phyloP scores from a whole-genome alignment of 805 yeast genomes.

The Zygotorulaspora sp. region DNA sequence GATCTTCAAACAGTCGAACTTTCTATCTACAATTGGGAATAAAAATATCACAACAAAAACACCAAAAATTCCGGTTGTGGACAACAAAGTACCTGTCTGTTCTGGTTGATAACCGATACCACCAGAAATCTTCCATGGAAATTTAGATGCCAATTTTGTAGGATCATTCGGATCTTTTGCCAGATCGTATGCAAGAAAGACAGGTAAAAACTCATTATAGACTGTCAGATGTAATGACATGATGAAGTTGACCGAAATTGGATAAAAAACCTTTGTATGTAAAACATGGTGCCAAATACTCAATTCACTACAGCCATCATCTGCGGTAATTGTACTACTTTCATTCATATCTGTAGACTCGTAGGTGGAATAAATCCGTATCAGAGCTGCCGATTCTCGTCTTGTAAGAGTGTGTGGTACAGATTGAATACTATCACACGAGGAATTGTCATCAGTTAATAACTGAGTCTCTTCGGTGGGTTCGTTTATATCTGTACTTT shows the following conservation, averaged over 20 bases:
- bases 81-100: conserved; percentile 47
- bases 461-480: conserved; percentile 16
- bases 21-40: conserved; percentile 49
- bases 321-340: conserved; percentile 9
- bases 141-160: conserved; percentile 32
- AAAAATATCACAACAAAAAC: conserved; percentile 45
- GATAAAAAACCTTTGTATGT: conserved; percentile 34
- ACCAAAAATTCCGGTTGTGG: conserved; percentile 52
- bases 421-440: conserved; percentile 28
- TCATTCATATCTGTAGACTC: conserved; percentile 30
- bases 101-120: conserved; percentile 48
- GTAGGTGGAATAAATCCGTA: conserved; percentile 33
- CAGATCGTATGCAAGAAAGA: conserved; percentile 43
- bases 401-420: conserved; percentile 29
- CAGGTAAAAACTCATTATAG: conserved; percentile 52
- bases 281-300: conserved; percentile 27
- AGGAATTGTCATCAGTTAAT: conserved; percentile 10
- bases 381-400: conserved; percentile 32
- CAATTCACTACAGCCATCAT: conserved; percentile 22
- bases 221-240: conserved; percentile 47
- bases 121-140: conserved; percentile 49
- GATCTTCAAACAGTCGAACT: conserved; percentile 43
- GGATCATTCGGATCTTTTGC: conserved; percentile 15
- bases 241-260: conserved; percentile 39
- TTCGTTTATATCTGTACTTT: not conserved